phyloP scores from a whole-genome alignment of 1,284 basidiomycete genomes.

The Leccinum fuscescens region DNA sequence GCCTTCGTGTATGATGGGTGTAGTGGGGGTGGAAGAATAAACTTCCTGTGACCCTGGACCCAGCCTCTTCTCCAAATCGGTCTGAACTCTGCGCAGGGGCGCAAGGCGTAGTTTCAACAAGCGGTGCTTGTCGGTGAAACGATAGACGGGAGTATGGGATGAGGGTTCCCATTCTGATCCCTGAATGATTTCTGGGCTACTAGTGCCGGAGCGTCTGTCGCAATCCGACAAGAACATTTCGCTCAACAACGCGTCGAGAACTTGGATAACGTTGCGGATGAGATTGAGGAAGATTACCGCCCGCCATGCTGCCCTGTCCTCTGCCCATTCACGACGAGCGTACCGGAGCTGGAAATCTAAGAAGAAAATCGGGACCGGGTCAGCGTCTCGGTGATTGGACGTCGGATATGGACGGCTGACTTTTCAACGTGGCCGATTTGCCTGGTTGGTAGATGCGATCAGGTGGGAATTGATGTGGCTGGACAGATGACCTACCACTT shows the following conservation, averaged over 20 bases:
- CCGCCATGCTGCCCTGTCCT: conserved; percentile 69
- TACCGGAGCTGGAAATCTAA: conserved; percentile 72
- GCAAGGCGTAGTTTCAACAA: conserved; percentile 55
- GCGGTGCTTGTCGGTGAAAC: conserved; percentile 63
- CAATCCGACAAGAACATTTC: conserved; percentile 47
- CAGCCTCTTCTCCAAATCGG: conserved; percentile 57
- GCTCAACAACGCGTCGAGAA: conserved; percentile 54
- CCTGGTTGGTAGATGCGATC: conserved; percentile 32
- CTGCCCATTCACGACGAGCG: conserved; percentile 61
- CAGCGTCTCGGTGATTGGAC: neutral
- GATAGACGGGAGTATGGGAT: conserved; percentile 34
- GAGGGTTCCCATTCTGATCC: conserved; percentile 31
- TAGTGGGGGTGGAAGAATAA: conserved; percentile 37
- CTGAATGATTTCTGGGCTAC: conserved; percentile 33
- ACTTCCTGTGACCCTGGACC: conserved; percentile 55
- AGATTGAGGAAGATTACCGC: conserved; percentile 74
- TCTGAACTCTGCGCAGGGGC: conserved; percentile 55
- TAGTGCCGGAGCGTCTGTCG: conserved; percentile 21
- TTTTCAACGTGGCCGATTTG: conserved; percentile 53
- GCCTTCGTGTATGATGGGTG: conserved; percentile 32
- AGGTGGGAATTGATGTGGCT: conserved; percentile 36
- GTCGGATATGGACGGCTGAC: conserved; percentile 29
- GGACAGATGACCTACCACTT: conserved; percentile 48
- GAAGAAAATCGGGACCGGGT: neutral
- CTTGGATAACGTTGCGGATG: conserved; percentile 61